These are phyloP conservation scores for Suhomyces tanzawaensis DNA, from an alignment of 805 yeast genomes.

Conservation along the genomic window DNA sequence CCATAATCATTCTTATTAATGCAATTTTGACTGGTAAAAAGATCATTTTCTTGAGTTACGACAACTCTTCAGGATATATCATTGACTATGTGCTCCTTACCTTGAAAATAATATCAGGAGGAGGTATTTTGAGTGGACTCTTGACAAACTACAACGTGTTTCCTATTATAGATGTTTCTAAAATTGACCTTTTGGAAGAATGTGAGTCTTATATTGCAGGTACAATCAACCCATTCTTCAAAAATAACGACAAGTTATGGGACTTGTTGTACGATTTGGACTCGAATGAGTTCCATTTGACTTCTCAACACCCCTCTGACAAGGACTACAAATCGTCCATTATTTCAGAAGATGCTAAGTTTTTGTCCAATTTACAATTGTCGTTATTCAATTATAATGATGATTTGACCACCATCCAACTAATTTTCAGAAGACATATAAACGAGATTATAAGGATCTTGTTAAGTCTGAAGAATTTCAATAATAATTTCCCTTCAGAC, in stretches of 20 bases:
- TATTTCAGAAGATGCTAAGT: constrained; percentile 44
- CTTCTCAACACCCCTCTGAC: constrained; percentile 17
- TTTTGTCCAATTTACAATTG: constrained; percentile 40
- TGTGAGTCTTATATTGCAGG: constrained; percentile 54
- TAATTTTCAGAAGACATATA: constrained; percentile 43
- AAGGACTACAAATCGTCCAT: constrained; percentile 32
- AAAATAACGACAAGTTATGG: constrained; percentile 53
- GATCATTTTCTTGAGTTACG: constrained; percentile 38
- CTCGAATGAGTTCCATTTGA: constrained; percentile 38
- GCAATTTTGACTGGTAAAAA: constrained; percentile 39
- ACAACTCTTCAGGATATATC: constrained; percentile 42
- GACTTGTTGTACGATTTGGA: constrained; percentile 64
- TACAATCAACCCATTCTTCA: constrained; percentile 64
- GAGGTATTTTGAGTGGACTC: constrained; percentile 42
- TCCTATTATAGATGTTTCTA: constrained; percentile 63
- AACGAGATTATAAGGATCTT: constrained; percentile 41
- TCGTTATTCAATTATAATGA: constrained; percentile 46
- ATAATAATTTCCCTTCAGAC: constrained; percentile 16
- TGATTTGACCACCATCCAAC: constrained; percentile 44
- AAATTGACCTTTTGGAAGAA: constrained; percentile 46
- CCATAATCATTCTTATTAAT: constrained; percentile 34
- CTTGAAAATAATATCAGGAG: constrained; percentile 41
- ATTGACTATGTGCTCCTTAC: constrained; percentile 39
- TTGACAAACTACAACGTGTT: constrained; percentile 41
- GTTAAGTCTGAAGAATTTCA: constrained; percentile 37